These are phyloP conservation scores for Aureobasidium melanogenum DNA, from an alignment of 2,329 filamentous ascomycete genomes.

Conservation along the genomic window DNA sequence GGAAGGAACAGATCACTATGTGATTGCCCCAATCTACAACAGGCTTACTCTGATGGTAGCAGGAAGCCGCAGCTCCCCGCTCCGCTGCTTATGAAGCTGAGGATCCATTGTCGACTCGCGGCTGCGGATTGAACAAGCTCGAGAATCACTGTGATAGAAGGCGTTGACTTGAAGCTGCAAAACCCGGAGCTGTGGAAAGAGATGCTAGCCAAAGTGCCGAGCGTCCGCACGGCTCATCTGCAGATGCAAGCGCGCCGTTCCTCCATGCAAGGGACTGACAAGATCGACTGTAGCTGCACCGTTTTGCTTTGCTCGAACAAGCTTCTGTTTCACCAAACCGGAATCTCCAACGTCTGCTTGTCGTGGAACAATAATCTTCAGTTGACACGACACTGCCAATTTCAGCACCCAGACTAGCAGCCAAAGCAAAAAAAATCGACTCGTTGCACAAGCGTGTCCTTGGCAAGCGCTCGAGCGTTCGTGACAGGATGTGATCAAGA, in stretches of 20 bases:
- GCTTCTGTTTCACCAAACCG: slow-evolving; percentile 2
- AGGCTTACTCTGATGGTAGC: no score
- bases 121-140: not conserved
- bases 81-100: not conserved
- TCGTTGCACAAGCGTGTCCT: not conserved
- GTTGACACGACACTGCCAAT: slow-evolving; percentile 5
- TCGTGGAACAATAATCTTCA: not conserved
- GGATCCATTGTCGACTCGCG: not conserved
- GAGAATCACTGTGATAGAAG: not conserved
- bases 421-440: not conserved
- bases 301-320: not conserved
- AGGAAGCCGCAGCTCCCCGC: not conserved
- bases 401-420: not conserved
- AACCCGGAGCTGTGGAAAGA: not conserved
- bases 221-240: not conserved
- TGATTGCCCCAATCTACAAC: not conserved
- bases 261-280: slow-evolving; percentile 6
- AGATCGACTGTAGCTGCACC: slow-evolving; percentile 1
- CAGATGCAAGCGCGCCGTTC: not conserved
- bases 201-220: not conserved
- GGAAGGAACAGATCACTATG: not conserved
- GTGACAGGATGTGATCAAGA: slow-evolving; percentile 1
- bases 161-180: not conserved
- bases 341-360: not conserved
- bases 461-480: not conserved